Percentiles rank a stretch among this genome's conserved stretches.
Conservation (phyloP, 2,329 filamentous ascomycete species). For the Cordyceps javanica region DNA sequence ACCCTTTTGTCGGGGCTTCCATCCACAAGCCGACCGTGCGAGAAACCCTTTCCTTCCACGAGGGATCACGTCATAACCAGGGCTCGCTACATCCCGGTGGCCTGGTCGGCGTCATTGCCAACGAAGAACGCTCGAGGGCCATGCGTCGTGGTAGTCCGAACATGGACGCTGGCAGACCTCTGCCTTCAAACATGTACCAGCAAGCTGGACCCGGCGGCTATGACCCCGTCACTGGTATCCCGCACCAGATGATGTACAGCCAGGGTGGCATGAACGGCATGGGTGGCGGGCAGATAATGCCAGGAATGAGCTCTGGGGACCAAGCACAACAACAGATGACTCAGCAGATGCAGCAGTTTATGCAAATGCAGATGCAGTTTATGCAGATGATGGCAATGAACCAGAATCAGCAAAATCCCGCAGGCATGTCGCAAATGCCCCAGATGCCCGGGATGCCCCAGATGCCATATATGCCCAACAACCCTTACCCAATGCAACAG, state of each 20-base stretch:
- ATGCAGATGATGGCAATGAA: constrained; percentile 71
- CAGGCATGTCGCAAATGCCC: constrained; percentile 24
- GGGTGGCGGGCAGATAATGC: constrained; percentile 16
- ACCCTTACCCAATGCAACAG: constrained; percentile 20
- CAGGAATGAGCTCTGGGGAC: constrained; percentile 53
- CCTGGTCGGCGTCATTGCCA: constrained; percentile 81
- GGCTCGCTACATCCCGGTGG: constrained; percentile 59
- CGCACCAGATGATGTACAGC: constrained; percentile 37
- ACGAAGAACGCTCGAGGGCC: constrained; percentile 72
- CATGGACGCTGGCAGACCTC: constrained; percentile 43
- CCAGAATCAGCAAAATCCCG: constrained; percentile 22
- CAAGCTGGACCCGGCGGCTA: constrained; percentile 32
- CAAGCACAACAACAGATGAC: constrained; percentile 75
- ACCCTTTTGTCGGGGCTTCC: constrained; percentile 77
- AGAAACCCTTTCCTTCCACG: constrained; percentile 67
- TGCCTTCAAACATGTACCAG: constrained; percentile 28
- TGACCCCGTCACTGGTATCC: constrained; percentile 45
- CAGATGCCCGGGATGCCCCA: constrained; percentile 20
- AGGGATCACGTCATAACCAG: constrained; percentile 35
- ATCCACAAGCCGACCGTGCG: constrained; percentile 66
- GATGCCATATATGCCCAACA: constrained; percentile 27
- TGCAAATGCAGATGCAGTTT: constrained; percentile 93
- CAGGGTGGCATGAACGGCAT: constrained; percentile 26
- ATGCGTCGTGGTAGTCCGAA: constrained; percentile 74
- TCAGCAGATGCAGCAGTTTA: constrained; percentile 79